phyloP scores from a whole-genome alignment of 1,284 basidiomycete species.

The Cerrena zonata region DNA sequence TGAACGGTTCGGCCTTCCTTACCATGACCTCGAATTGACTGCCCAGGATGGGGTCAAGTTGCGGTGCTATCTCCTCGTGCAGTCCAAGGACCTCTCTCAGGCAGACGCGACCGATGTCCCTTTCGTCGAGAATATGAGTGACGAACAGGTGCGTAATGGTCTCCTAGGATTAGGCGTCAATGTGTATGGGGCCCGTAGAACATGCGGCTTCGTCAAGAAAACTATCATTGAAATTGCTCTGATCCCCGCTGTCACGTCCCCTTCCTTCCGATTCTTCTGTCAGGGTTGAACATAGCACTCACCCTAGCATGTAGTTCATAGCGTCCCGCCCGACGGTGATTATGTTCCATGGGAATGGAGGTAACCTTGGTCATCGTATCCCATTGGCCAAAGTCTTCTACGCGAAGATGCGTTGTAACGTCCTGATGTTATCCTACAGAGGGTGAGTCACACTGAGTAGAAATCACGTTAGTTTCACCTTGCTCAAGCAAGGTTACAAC shows the following conservation, averaged over 20 bases:
- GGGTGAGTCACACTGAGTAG: conserved; percentile 47
- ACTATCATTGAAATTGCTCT: too few species aligned
- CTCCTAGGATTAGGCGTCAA: too few species aligned
- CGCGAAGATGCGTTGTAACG: conserved; percentile 79
- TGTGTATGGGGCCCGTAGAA: too few species aligned
- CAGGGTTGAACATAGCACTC: too few species aligned
- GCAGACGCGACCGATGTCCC: conserved; percentile 13
- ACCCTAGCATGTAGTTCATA: conserved; percentile 41
- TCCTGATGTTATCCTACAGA: conserved; percentile 83
- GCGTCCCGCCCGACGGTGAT: conserved; percentile 74
- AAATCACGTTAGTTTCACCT: not conserved
- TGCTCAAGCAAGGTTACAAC: not conserved
- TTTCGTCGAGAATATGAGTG: conserved; percentile 15
- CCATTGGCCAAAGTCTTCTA: conserved; percentile 86
- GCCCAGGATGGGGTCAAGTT: conserved; percentile 59
- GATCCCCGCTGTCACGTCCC: not conserved
- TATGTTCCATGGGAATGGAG: conserved; percentile 89
- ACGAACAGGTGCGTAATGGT: conserved; percentile 25
- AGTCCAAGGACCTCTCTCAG: conserved; percentile 32
- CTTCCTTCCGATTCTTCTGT: too few species aligned
- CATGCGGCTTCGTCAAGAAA: too few species aligned
- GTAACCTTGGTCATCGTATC: conserved; percentile 79
- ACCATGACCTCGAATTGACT: conserved; percentile 66
- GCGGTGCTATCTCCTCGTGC: conserved; percentile 57
- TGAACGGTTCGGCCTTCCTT: conserved; percentile 62